Conservation (phyloP, 2,329 filamentous ascomycete genomes). For the Aspergillus pseudonomiae region DNA sequence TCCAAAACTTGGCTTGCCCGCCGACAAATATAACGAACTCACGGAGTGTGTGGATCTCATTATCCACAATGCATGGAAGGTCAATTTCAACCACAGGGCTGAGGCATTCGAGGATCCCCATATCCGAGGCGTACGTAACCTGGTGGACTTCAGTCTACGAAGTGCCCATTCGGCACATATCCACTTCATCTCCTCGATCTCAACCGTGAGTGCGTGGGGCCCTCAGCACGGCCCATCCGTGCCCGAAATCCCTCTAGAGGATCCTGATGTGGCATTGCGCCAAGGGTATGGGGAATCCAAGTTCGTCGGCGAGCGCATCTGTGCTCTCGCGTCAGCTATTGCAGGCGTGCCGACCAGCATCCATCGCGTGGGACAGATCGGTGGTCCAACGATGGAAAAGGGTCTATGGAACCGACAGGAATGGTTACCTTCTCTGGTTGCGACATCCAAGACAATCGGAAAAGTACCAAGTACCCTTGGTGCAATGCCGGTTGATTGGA, state of each 20-base stretch:
- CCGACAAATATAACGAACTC: constrained; percentile 17
- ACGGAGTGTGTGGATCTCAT: constrained; percentile 22
- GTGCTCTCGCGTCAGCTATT: constrained; percentile 32
- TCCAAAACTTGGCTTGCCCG: constrained; percentile 22
- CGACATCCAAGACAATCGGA: constrained; percentile 54
- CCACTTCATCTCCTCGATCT: constrained; percentile 31
- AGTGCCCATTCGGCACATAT: neutral
- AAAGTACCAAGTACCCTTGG: constrained; percentile 53
- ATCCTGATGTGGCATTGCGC: neutral
- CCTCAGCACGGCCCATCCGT: constrained; percentile 27
- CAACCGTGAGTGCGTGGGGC: constrained; percentile 23
- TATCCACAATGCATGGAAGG: constrained; percentile 36
- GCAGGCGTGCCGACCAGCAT: constrained; percentile 26
- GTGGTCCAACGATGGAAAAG: constrained; percentile 31
- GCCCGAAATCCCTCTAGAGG: constrained; percentile 14
- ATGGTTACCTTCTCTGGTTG: constrained; percentile 46
- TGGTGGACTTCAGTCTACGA: constrained; percentile 27
- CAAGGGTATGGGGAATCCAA: constrained; percentile 41
- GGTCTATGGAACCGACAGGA: constrained; percentile 62
- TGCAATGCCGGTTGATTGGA: constrained; percentile 51
- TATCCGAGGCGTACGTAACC: constrained; percentile 26
- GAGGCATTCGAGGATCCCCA: constrained; percentile 29
- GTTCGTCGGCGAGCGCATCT: constrained; percentile 49
- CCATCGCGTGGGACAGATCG: constrained; percentile 40
- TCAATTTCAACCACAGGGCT: constrained; percentile 36